Evolutionary conservation across 495 filamentous ascomycete genomes (phyloP), one percentile per base, ranked within the genome.

Genomic region (Thermochaetoides thermophila): DNA sequence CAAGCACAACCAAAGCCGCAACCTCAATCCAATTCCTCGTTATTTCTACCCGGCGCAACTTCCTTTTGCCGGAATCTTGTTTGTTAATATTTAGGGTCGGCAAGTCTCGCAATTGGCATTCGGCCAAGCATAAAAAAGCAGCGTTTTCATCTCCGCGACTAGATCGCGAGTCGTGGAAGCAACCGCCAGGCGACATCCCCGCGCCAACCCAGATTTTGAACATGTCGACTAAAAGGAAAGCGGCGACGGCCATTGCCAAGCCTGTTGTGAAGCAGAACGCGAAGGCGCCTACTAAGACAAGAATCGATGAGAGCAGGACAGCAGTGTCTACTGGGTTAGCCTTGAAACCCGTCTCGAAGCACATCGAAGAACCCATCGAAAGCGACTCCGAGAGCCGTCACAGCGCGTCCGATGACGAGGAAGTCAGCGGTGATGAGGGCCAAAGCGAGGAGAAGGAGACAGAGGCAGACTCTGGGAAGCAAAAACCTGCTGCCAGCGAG

Each of bases 251-350:
- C 43, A 48, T 71, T 35, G 67, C 57, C 34, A 55, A 58, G 36
- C 68, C 67, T 0, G 48, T 50, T 0, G 51, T 64, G 21, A 73
- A 69, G 53, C 73, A 74, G 37, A 74, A 69, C 28, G 64, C 68
- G 20, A 81, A 57, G 40, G 41, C 74, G 40, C 60, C 71, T 14
- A 44, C 67, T 20, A 69, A 63, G 25, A 67, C 77, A 40, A 68
- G 66, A 21, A 74, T 93, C 27, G 74, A 93, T 53, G 83, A 93
- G 49, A 73, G 79, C 11, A 71, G 61, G 34, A 64, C 81, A 25
- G 67, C 77, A 4, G 78, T 94, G 11, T 57, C 59, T 7, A 44
- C 39, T 6, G 49, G 44, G 7, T 30, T 43, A 7, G 42, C 49
- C 11, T 28, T 32, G 34, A 46, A 46, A 13, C 34, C 39, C 19